Conservation (phyloP, 148 eudicot genomes). For the Chenopodium album region DNA sequence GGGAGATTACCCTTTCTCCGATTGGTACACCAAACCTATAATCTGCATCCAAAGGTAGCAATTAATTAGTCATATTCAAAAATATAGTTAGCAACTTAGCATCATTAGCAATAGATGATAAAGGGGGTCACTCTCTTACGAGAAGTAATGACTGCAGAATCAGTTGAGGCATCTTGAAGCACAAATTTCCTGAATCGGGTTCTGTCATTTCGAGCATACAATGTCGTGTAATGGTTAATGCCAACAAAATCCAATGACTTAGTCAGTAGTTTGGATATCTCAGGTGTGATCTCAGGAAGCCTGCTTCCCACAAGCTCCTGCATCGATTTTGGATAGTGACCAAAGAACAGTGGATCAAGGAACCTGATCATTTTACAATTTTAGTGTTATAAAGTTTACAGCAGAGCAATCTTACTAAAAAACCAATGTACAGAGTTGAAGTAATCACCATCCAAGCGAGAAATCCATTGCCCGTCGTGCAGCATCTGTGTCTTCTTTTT, state of each 20-base stretch:
- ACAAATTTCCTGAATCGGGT: constrained; percentile 56
- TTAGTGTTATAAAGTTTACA: constrained; percentile 17
- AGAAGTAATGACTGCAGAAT: constrained; percentile 67
- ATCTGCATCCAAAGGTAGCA: constrained; percentile 44
- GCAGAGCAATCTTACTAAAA: not conserved
- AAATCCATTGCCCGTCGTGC: constrained; percentile 86
- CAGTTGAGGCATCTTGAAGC: constrained; percentile 70
- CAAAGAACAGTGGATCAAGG: constrained; percentile 84
- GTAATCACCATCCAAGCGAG: constrained; percentile 71
- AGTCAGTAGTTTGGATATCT: constrained; percentile 41
- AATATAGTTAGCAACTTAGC: not conserved
- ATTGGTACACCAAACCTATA: constrained; percentile 65
- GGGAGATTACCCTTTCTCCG: constrained; percentile 69
- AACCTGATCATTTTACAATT: constrained; percentile 59
- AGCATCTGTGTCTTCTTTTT: constrained; percentile 72
- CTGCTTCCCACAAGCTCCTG: constrained; percentile 60
- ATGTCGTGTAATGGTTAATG: constrained; percentile 83
- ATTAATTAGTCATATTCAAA: not conserved
- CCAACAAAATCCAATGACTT: constrained; percentile 82
- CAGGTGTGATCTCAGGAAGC: constrained; percentile 60
- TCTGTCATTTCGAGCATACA: constrained; percentile 86
- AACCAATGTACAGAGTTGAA: not conserved
- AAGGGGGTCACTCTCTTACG: constrained; percentile 41
- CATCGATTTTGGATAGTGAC: constrained; percentile 86
- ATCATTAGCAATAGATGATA: not conserved